Conservation (phyloP, 495 filamentous ascomycete species). For the Jackrogersella multiformis region DNA sequence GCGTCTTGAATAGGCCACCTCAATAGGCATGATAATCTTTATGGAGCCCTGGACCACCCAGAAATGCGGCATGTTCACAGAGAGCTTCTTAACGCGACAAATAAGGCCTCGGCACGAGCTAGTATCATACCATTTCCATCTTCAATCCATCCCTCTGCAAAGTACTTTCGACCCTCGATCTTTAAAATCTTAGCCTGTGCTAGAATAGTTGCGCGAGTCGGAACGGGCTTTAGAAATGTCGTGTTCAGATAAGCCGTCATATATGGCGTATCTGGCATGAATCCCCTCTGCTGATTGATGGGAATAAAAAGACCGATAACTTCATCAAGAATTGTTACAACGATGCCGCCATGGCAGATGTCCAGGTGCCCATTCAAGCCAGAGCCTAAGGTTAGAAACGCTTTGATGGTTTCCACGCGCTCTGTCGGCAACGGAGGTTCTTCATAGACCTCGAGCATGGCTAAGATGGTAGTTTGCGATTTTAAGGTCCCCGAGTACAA, state of each 20-base stretch:
- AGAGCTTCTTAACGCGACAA: slow-evolving; percentile 47
- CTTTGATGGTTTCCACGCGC: slow-evolving; percentile 53
- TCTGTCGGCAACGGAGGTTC: slow-evolving; percentile 40
- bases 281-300: slow-evolving; percentile 52
- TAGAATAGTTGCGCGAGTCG: slow-evolving; percentile 63
- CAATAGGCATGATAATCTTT: background rate
- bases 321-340: slow-evolving; percentile 66
- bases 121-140: slow-evolving; percentile 52
- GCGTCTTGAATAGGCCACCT: background rate
- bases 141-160: slow-evolving; percentile 53
- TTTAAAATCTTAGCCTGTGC: slow-evolving; percentile 55
- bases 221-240: slow-evolving; percentile 62
- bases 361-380: slow-evolving; percentile 67
- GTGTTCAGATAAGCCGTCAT: slow-evolving; percentile 70
- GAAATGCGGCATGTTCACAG: too few relatives aligned
- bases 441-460: slow-evolving; percentile 58
- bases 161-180: slow-evolving; percentile 58
- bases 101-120: slow-evolving; percentile 59
- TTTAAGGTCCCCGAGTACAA: slow-evolving; percentile 67
- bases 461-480: slow-evolving; percentile 58
- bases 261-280: slow-evolving; percentile 29
- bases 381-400: slow-evolving; percentile 61
- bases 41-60: too few relatives aligned
- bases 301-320: slow-evolving; percentile 61
- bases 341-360: slow-evolving; percentile 68